Evolutionary conservation across 1,284 basidiomycete species (phyloP).

Genomic region (Cutaneotrichosporon sp.): DNA sequence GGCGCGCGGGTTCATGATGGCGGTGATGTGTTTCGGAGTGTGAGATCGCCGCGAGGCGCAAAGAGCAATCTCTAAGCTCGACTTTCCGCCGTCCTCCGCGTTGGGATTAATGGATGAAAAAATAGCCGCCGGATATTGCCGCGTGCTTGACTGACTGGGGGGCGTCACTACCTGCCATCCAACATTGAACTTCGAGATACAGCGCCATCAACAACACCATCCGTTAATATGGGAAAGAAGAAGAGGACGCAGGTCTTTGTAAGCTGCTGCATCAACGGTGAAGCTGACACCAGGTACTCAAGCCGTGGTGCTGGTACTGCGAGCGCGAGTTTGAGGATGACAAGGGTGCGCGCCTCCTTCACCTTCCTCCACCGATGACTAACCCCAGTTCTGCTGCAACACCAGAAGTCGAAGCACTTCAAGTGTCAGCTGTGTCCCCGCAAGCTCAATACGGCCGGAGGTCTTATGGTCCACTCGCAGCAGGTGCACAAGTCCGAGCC

Average conservation of each 20-base stretch:
- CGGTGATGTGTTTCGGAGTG: slow-evolving; percentile 4
- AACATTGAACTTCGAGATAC: not conserved
- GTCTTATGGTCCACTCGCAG: slow-evolving; percentile 96
- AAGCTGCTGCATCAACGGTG: slow-evolving; percentile 18
- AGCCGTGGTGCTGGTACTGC: slow-evolving; percentile 98
- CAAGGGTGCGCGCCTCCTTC: slow-evolving; percentile 64
- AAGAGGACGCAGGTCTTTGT: slow-evolving; percentile 52
- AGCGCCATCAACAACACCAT: slow-evolving; percentile 17
- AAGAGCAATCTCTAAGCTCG: not conserved
- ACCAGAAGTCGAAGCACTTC: slow-evolving; percentile 99
- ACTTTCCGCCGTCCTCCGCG: slow-evolving; percentile 6
- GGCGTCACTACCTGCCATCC: not conserved
- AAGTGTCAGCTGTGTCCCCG: slow-evolving; percentile 95
- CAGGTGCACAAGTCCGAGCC: slow-evolving; percentile 98
- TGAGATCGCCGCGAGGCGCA: not conserved
- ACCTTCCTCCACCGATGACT: slow-evolving; percentile 9
- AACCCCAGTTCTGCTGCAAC: slow-evolving; percentile 83
- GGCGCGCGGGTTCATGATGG: slow-evolving; percentile 19
- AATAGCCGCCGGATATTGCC: slow-evolving; percentile 9
- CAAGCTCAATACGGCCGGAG: slow-evolving; percentile 90
- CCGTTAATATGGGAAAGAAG: slow-evolving; percentile 51
- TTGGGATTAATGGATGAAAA: slow-evolving; percentile 23
- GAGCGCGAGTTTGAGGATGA: slow-evolving; percentile 98
- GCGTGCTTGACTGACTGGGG: not conserved
- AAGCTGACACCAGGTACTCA: slow-evolving; percentile 63